Evolutionary conservation across 2,329 filamentous ascomycete species (phyloP).

Genomic region (Lachnellula arida): DNA sequence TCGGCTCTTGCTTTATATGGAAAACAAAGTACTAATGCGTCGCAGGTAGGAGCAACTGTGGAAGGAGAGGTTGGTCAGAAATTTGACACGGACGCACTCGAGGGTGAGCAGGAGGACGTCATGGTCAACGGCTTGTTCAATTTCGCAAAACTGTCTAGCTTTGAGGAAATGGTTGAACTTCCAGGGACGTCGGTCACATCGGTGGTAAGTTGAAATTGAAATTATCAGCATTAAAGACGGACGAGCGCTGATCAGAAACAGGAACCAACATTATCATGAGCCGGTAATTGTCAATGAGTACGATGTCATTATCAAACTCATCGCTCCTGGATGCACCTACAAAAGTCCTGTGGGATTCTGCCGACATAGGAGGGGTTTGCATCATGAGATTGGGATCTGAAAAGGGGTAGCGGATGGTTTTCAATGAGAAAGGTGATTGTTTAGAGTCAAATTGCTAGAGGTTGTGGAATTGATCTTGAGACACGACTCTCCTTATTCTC

Average conservation of each 20-base stretch:
- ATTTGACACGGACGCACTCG: slow-evolving; percentile 13
- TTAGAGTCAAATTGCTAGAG: no score
- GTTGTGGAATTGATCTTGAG: no score
- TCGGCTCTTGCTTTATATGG: neutral
- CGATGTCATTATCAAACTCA: neutral
- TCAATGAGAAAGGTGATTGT: no score
- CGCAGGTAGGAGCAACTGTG: slow-evolving; percentile 3
- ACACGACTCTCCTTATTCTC: no score
- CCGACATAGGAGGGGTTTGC: neutral
- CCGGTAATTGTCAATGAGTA: neutral
- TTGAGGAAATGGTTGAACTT: slow-evolving; percentile 20
- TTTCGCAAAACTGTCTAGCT: slow-evolving; percentile 19
- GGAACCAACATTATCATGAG: neutral
- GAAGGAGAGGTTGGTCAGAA: slow-evolving; percentile 18
- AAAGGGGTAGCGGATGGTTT: neutral
- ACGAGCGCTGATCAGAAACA: neutral
- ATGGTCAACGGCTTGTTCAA: slow-evolving; percentile 21
- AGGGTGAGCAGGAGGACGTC: slow-evolving; percentile 9
- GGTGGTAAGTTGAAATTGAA: neutral
- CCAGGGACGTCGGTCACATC: slow-evolving; percentile 16
- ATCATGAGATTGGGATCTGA: neutral
- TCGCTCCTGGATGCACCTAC: neutral
- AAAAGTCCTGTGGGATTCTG: neutral
- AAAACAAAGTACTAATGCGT: no score
- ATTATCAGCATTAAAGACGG: neutral